Evolutionary conservation across 371 early-diverging fungal genomes (phyloP).

Genomic region (Basidiobolus meristosporus): DNA sequence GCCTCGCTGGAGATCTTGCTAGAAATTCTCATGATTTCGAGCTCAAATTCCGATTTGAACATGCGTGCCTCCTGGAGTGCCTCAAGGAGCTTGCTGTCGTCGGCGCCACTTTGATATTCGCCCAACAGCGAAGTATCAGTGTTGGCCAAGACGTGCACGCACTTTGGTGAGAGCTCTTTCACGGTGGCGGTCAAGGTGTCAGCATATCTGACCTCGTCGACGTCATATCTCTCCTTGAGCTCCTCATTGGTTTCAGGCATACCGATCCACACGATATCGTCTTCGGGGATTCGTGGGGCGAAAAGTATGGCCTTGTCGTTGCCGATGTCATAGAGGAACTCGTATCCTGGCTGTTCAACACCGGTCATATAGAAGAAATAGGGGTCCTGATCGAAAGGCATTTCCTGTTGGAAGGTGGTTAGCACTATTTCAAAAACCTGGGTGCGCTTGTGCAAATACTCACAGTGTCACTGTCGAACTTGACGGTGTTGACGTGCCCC

Average conservation of each 20-base stretch:
- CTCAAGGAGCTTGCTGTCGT: not conserved
- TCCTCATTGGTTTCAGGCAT: slow-evolving; percentile 12
- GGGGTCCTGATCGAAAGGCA: slow-evolving; percentile 23
- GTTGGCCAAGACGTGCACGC: slow-evolving; percentile 7
- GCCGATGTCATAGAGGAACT: slow-evolving; percentile 16
- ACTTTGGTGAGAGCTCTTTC: slow-evolving; percentile 7
- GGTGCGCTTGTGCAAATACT: too few relatives aligned
- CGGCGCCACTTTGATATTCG: not conserved
- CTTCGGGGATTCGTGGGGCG: slow-evolving; percentile 16
- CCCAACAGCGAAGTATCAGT: not conserved
- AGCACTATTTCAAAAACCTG: too few relatives aligned
- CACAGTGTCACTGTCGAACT: too few relatives aligned
- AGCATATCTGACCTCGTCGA: slow-evolving; percentile 16
- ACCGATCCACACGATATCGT: slow-evolving; percentile 27
- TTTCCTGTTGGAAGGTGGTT: too few relatives aligned
- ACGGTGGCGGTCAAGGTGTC: slow-evolving; percentile 10
- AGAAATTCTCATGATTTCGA: slow-evolving; percentile 15
- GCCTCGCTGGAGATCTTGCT: slow-evolving; percentile 21
- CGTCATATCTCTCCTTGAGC: slow-evolving; percentile 20
- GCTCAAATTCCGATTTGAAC: slow-evolving; percentile 26
- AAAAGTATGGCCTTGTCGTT: slow-evolving; percentile 16
- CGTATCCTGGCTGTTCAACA: slow-evolving; percentile 26
- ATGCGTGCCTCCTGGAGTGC: slow-evolving; percentile 24
- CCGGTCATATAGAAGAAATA: slow-evolving; percentile 32
- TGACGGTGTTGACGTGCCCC: too few relatives aligned